A percentile compares a stretch with the other conserved stretches of the same genome.
These are phyloP conservation scores for Fusarium oligoseptatum DNA, from an alignment of 2,329 filamentous ascomycete species.

Conservation along the genomic window DNA sequence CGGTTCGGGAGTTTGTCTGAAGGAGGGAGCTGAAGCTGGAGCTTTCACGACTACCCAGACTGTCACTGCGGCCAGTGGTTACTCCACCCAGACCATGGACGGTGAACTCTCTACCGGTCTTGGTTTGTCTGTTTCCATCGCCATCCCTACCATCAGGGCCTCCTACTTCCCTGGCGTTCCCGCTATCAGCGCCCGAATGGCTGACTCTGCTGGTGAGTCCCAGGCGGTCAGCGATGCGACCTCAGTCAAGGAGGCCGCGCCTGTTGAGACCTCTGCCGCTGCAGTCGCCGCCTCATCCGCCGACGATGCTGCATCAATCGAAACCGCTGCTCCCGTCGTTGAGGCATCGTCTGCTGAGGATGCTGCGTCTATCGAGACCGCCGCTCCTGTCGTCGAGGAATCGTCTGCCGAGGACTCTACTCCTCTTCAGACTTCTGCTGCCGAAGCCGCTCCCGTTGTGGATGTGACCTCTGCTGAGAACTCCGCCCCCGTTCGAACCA, in stretches of 20 bases:
- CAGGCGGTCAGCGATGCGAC: background rate
- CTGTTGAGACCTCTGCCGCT: background rate
- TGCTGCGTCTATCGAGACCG: background rate
- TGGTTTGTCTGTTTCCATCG: slow-evolving; percentile 31
- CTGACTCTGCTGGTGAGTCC: background rate
- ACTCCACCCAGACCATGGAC: slow-evolving; percentile 32
- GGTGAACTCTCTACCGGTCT: slow-evolving; percentile 30
- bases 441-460: background rate
- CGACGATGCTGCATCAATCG: background rate
- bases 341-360: background rate
- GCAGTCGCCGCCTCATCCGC: background rate
- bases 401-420: background rate
- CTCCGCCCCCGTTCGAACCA: background rate
- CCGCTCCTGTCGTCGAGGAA: background rate
- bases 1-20: slow-evolving; percentile 31
- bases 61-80: slow-evolving; percentile 11
- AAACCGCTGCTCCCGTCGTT: background rate
- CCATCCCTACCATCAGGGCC: slow-evolving; percentile 29
- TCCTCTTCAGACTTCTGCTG: background rate
- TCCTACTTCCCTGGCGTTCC: slow-evolving; percentile 34
- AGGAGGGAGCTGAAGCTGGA: slow-evolving; percentile 13
- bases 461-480: background rate
- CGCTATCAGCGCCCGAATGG: slow-evolving; percentile 30
- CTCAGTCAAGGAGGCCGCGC: background rate
- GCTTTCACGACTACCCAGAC: slow-evolving; percentile 35